Evolutionary conservation across 1,139 yeast genomes (phyloP).

Genomic region (Sugiyamaella sp.): DNA sequence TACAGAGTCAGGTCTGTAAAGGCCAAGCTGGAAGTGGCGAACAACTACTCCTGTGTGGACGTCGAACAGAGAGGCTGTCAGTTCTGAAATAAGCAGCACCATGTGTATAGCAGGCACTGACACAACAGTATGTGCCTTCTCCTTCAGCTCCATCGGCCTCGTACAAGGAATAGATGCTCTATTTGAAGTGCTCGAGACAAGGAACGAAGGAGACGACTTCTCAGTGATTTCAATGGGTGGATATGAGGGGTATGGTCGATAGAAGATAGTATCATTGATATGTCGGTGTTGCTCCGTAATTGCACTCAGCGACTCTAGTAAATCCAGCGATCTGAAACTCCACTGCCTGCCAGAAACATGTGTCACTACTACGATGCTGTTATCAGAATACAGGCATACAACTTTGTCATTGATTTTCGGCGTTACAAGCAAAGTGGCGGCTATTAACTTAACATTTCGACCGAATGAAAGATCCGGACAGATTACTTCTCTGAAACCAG

Average conservation of each 20-base stretch:
- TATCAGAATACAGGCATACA: slow-evolving; percentile 56
- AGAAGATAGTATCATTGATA: slow-evolving; percentile 1
- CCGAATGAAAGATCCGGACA: slow-evolving; percentile 18
- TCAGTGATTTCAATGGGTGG: slow-evolving; percentile 13
- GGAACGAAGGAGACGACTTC: slow-evolving; percentile 13
- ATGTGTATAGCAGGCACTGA: slow-evolving; percentile 40
- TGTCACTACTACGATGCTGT: slow-evolving; percentile 62
- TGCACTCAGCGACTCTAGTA: slow-evolving; percentile 44
- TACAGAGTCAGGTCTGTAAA: slow-evolving; percentile 61
- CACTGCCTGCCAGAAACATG: slow-evolving; percentile 60
- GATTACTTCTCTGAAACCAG: slow-evolving; percentile 19
- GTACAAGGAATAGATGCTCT: slow-evolving; percentile 23
- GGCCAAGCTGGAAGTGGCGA: slow-evolving; percentile 59
- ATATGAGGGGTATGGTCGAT: slow-evolving; percentile 10
- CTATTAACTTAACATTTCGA: slow-evolving; percentile 39
- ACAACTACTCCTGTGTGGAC: slow-evolving; percentile 71
- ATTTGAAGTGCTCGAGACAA: slow-evolving; percentile 2
- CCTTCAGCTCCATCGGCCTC: slow-evolving; percentile 26
- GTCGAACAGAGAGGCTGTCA: slow-evolving; percentile 55
- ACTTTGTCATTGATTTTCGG: slow-evolving; percentile 78
- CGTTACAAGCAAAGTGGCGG: slow-evolving; percentile 61
- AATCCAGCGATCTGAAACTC: slow-evolving; percentile 56
- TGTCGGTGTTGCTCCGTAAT: slow-evolving; percentile 1
- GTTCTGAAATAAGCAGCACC: slow-evolving; percentile 35
- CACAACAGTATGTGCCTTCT: slow-evolving; percentile 28